These are phyloP conservation scores for Artemisia tridentata DNA, from an alignment of 129 eudicot species.

Conservation along the genomic window DNA sequence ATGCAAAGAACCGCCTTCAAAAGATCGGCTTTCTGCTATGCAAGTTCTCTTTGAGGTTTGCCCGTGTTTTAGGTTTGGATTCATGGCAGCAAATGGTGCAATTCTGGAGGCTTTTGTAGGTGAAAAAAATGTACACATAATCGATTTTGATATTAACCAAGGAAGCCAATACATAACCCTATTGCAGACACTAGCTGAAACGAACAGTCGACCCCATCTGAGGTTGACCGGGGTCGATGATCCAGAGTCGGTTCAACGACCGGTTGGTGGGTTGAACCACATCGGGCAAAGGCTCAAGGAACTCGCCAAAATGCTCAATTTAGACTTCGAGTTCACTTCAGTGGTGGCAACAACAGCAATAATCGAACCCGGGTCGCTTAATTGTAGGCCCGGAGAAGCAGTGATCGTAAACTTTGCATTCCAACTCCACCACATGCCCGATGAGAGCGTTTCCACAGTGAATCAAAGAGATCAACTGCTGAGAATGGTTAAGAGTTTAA, in stretches of 20 bases:
- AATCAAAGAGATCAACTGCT: conserved; percentile 81
- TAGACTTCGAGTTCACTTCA: conserved; percentile 70
- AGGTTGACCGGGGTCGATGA: conserved; percentile 88
- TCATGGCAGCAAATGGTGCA: conserved; percentile 90
- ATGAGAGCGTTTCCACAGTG: conserved; percentile 85
- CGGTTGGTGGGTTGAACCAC: conserved; percentile 66
- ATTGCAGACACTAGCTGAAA: conserved; percentile 63
- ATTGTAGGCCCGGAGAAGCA: conserved; percentile 65
- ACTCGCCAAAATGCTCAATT: conserved; percentile 48
- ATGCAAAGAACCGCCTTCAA: conserved; percentile 87
- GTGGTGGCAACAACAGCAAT: conserved; percentile 55
- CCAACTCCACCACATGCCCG: conserved; percentile 99
- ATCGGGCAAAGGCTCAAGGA: conserved; percentile 77
- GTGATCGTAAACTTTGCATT: conserved; percentile 84
- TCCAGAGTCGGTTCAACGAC: conserved; percentile 85
- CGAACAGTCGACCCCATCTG: conserved; percentile 41
- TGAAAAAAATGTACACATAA: conserved; percentile 68
- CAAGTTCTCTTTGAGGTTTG: conserved; percentile 93
- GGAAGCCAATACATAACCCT: conserved; percentile 90
- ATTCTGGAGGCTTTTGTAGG: conserved; percentile 65
- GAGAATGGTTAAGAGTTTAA: conserved; percentile 82
- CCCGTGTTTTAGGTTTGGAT: conserved; percentile 92
- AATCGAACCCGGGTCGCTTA: conserved; percentile 51
- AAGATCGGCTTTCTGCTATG: conserved; percentile 87
- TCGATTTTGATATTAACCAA: conserved; percentile 90